Conservation (phyloP, 2,329 filamentous ascomycete species). For the Furcasterigmium furcatum region DNA sequence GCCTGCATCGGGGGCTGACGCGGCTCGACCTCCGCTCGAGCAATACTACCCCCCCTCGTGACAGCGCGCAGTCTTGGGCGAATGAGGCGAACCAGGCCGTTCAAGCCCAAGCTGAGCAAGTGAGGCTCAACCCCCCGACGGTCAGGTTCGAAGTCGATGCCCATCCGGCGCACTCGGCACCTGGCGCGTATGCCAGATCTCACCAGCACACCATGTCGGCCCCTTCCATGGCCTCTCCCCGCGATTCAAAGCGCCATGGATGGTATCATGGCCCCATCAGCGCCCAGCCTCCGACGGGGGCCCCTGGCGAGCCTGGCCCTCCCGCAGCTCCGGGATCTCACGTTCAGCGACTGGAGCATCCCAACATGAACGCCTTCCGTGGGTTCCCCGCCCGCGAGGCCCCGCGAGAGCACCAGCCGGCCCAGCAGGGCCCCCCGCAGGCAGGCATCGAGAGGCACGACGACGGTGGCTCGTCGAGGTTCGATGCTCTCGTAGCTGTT, state of each 20-base stretch:
- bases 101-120: conserved; percentile 50
- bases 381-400: conserved; percentile 42
- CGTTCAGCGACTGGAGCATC: conserved; percentile 56
- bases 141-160: conserved; percentile 54
- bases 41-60: conserved; percentile 44
- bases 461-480: conserved; percentile 33
- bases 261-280: conserved; percentile 63
- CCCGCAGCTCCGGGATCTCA: conserved; percentile 28
- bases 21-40: conserved; percentile 59
- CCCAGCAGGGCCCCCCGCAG: conserved; percentile 11
- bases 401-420: conserved; percentile 13
- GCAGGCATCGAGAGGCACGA: conserved; percentile 16
- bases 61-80: conserved; percentile 53
- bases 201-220: conserved; percentile 61
- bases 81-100: conserved; percentile 53
- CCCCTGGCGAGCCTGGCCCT: conserved; percentile 24
- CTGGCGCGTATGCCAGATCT: conserved; percentile 4
- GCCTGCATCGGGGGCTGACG: conserved; percentile 63
- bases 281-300: conserved; percentile 8
- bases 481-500: conserved; percentile 41
- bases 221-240: conserved; percentile 50
- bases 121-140: conserved; percentile 39
- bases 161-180: conserved; percentile 17
- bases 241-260: conserved; percentile 63
- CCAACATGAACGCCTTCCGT: conserved; percentile 49